Evolutionary conservation across 805 yeast genomes (phyloP), one percentile per base, ranked within the genome.

Genomic region (Maudiozyma barnettii): DNA sequence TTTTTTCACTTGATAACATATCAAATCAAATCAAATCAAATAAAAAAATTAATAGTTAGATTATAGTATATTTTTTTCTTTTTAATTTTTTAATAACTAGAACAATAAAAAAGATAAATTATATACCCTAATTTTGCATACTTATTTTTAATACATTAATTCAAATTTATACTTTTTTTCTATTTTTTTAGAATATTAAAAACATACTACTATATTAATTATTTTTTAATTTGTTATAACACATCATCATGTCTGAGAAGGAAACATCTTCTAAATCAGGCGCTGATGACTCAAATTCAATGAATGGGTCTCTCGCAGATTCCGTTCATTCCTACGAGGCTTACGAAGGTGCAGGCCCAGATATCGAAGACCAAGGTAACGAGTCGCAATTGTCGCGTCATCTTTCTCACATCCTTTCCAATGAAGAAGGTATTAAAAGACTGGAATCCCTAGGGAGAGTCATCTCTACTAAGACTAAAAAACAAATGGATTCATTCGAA

Each of bases 371-470:
- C 9, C 26, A 31, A 43, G 45, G 41, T 35, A 26, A 14, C 12
- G 39, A 39, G 22, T 23, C 46, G 2, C 49, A 47, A 43, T 22
- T 47, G 23, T 47, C 49, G 4, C 43, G 49, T 35, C 65, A 62
- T 44, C 45, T 65, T 40, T 56, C 65, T 5, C 54, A 59, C 30
- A 61, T 65, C 45, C 45, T 65, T 20, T 60, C 68, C 12, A 60
- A 63, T 47, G 67, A 67, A 6, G 63, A 64, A 7, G 69, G 71
- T 46, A 58, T 66, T 5, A 63, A 63, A 39, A 70, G 68, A 54
- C 61, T 76, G 47, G 76, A 70, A 52, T 66, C 77, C n/a, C 62
- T 76, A 50, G 74, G 78, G 3, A 71, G 77, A 63, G 71, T 71
- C 39, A 54, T 76, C 39, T 75, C 79, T 9, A 71, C 76, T 13